Base-by-base conservation (phyloP, 208 protist species). In the Crithidia bombi region DNA sequence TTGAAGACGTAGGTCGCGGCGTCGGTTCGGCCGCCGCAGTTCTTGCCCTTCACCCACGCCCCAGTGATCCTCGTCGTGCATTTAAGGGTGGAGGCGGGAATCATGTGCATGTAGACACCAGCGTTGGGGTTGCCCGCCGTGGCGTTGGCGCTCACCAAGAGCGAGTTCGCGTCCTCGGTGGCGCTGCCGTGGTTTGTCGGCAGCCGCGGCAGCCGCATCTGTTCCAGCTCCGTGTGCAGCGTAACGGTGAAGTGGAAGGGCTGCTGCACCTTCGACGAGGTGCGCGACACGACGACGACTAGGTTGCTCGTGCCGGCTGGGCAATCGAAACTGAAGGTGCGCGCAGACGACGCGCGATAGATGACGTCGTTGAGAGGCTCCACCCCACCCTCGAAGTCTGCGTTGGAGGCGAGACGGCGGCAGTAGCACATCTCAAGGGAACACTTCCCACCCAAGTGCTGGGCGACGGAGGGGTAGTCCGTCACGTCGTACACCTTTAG, bases 281-380 rank as follows among this genome's bases (percentile, higher is more conserved):
- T 64, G 35, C 85, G 84, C 14, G 75, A 69, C 28, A 96, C 78
- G 43, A 92, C 81, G 36, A 92, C 81, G 26, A 96, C 64, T 14
- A 93, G 69, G 46, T 93, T 65, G 32, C 67, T 83, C 51, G 79
- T 84, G 14, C 90, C 90, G 33, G 85, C 79, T 4, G 90, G 90
- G 51, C 85, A 92, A 75, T 89, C 86, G 66, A 96, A 96, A 74
- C 90, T 95, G 41, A 83, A 69, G 30, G 87, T 92, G 62, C 86
- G 78, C 26, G 83, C 83, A 9, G 81, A 73, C 38, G 76, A 81
- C 58, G 86, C 86, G 41, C 78, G 73, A 58, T 91, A 92, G 32
- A 82, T 57, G 43, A 85, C 75, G 12, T 84, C 74, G 80, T 89
- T 88, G 19, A 95, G 55, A 11, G 85, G 85, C 62, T 80, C 72